phyloP scores from a whole-genome alignment of 768 basidiomycete genomes.

The Rhodotorula babjevae region DNA sequence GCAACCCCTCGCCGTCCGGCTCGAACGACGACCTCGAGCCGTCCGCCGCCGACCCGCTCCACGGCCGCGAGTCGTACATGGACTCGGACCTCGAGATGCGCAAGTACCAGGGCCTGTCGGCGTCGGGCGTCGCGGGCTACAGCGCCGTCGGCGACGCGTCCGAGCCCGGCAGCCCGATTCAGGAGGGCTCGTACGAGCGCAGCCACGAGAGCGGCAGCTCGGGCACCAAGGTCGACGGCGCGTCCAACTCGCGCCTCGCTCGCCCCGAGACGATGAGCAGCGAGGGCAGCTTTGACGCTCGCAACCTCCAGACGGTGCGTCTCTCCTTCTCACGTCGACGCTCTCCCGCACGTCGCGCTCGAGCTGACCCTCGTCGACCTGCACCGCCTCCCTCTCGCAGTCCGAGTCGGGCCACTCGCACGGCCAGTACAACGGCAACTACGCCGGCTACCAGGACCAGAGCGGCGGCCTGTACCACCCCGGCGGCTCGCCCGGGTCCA shows the following conservation, averaged over 20 bases:
- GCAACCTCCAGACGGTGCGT: conserved; percentile 14
- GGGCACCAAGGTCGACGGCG: conserved; percentile 36
- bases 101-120: conserved; percentile 39
- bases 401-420: conserved; percentile 38
- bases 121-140: conserved; percentile 36
- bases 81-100: conserved; percentile 39
- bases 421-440: conserved; percentile 15
- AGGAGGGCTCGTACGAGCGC: conserved; percentile 37
- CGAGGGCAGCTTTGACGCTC: conserved; percentile 31
- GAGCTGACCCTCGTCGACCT: not conserved
- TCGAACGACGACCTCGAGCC: conserved; percentile 33
- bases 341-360: not conserved
- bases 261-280: conserved; percentile 40
- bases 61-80: conserved; percentile 33
- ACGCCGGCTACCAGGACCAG: conserved; percentile 17
- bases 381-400: not conserved
- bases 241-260: not conserved
- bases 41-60: conserved; percentile 18
- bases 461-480: conserved; percentile 21
- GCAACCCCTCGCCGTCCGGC: conserved; percentile 9
- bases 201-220: conserved; percentile 36
- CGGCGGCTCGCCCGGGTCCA: conserved; percentile 20
- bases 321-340: not conserved
- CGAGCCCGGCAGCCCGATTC: conserved; percentile 31
- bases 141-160: conserved; percentile 34